Evolutionary conservation across 73 alveolate species (phyloP), one percentile per base, ranked within the genome.

Genomic region (Symbiodinium pilosum): DNA sequence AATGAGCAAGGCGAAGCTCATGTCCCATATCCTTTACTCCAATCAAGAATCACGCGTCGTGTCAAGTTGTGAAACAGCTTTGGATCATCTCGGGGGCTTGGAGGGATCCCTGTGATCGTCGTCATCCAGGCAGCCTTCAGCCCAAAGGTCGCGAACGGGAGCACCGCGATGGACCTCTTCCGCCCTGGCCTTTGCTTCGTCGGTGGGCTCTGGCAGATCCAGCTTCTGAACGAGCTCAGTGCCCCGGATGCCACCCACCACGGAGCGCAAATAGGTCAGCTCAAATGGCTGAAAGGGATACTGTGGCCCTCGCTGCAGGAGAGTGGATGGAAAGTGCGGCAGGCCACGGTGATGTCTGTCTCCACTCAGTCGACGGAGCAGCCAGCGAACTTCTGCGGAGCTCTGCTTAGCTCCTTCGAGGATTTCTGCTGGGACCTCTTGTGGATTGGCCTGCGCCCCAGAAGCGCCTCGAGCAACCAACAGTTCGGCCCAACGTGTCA

Each of bases 201-300:
- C 75, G 21, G 95, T 64, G 43, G 75, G 73, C 39, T 91, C 89
- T 9, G 97, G 97, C 51, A 91, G 89, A 3, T 91, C 52, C 42
- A 91, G 24, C 40, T 51, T 26, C 30, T 91, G 97, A 41, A 42
- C 40, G 51, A 91, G 88, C 89, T 91, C 97, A 9, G 97, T 91
- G 41, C 97, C 97, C 24, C 97, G 97, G 81, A 71, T 91, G 83
- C 56, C 12, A 5, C 97, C 97, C 30, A 91, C 97, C 89, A 91
- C 97, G 54, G 97, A 91, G 88, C 97, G 97, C 40, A 91, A 54
- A 77, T 91, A 91, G 54, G 97, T 91, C 40, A 91, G 97, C 88
- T 91, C 97, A 38, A 91, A 91, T 51, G 97, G 88, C 38, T 71
- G 97, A 41, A 91, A 91, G 59, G 97, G 97, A 47, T 91, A 91